phyloP scores from a whole-genome alignment of 1,139 yeast genomes.

The Yamadazyma friedrichii region DNA sequence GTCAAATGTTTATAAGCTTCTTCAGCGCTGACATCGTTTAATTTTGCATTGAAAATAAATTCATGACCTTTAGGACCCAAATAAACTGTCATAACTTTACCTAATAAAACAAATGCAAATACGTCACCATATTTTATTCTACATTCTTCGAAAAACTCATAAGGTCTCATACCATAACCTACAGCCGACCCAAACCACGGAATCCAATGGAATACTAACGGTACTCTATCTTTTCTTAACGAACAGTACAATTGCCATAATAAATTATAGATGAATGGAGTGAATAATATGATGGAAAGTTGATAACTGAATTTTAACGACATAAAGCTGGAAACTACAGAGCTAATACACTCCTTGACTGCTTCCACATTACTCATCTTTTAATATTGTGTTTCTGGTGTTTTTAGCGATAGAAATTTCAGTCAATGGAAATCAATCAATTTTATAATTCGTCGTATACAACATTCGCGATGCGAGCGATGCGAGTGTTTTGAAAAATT shows the following conservation, averaged over 20 bases:
- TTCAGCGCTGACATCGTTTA: slow-evolving; percentile 90
- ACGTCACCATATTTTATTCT: slow-evolving; percentile 86
- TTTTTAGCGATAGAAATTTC: neutral
- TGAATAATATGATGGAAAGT: slow-evolving; percentile 32
- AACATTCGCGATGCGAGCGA: slow-evolving; percentile 1
- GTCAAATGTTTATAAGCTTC: slow-evolving; percentile 94
- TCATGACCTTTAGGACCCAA: slow-evolving; percentile 98
- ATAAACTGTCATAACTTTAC: slow-evolving; percentile 92
- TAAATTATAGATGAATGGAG: slow-evolving; percentile 61
- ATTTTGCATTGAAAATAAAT: slow-evolving; percentile 87
- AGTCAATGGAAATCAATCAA: slow-evolving; percentile 1
- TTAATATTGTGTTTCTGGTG: neutral
- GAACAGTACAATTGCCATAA: slow-evolving; percentile 71
- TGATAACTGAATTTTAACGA: slow-evolving; percentile 30
- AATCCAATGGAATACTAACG: slow-evolving; percentile 86
- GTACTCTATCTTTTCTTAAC: slow-evolving; percentile 76
- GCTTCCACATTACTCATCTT: no score
- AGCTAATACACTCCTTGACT: neutral
- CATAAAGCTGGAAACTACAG: neutral
- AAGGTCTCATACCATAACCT: slow-evolving; percentile 88
- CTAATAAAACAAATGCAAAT: slow-evolving; percentile 83
- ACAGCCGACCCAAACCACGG: slow-evolving; percentile 97
- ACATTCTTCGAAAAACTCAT: slow-evolving; percentile 78
- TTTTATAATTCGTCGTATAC: slow-evolving; percentile 7
- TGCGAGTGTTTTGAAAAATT: no score